Evolutionary conservation across 257 asterid genomes (phyloP).

Genomic region (Nicotiana tomentosiformis): DNA sequence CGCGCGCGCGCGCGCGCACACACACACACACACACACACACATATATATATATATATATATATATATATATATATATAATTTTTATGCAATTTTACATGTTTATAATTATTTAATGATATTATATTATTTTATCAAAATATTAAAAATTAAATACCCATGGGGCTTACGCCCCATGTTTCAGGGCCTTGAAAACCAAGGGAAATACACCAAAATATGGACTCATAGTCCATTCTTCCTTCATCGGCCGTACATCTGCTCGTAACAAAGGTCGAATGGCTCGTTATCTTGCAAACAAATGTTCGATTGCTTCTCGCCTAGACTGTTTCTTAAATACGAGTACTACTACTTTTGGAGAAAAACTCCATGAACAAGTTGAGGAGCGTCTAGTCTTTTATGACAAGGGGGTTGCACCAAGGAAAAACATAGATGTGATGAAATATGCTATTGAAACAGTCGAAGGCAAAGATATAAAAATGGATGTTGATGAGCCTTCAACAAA

Average conservation of each 20-base stretch:
- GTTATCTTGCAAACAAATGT: constrained; percentile 95
- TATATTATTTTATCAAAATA: too few relatives aligned
- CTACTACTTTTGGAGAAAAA: constrained; percentile 80
- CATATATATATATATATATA: too few relatives aligned
- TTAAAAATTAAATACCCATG: too few relatives aligned
- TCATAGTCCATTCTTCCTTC: constrained; percentile 94
- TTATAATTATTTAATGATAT: too few relatives aligned
- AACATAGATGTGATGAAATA: constrained; percentile 87
- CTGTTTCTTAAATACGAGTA: constrained; percentile 80
- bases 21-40: too few relatives aligned
- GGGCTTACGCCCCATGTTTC: not conserved
- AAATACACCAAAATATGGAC: constrained; percentile 95
- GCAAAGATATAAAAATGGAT: constrained; percentile 34
- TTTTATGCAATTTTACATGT: too few relatives aligned
- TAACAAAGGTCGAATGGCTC: constrained; percentile 98
- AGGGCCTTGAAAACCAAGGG: constrained; percentile 94
- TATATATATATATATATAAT: too few relatives aligned
- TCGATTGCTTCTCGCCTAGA: constrained; percentile 95
- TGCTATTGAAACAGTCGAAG: constrained; percentile 44
- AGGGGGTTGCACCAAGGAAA: constrained; percentile 96
- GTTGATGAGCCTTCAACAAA: constrained; percentile 30
- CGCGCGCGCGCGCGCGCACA: too few relatives aligned
- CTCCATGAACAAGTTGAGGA: constrained; percentile 99
- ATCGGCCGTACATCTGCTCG: constrained; percentile 94
- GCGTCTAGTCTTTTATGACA: constrained; percentile 85